Conservation (phyloP, 2,329 filamentous ascomycete species). For the Dactylellina haptotyla region DNA sequence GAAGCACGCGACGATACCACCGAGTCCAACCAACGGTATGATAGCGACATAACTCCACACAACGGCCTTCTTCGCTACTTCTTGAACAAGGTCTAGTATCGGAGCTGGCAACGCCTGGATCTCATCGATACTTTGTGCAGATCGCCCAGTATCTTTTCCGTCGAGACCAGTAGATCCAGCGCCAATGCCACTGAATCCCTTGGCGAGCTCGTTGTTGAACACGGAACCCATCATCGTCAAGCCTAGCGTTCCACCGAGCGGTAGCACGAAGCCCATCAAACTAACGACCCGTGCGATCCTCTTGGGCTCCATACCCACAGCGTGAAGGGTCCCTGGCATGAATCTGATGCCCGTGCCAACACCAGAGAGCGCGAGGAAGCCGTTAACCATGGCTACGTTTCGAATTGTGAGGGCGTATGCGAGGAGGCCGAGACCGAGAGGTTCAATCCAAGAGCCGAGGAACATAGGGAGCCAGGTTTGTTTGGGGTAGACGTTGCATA, state of each 20-base stretch:
- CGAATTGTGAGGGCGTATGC: constrained; percentile 68
- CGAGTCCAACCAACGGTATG: constrained; percentile 68
- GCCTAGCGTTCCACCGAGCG: constrained; percentile 73
- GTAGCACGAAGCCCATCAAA: constrained; percentile 69
- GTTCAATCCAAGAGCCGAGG: constrained; percentile 68
- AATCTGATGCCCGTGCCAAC: constrained; percentile 72
- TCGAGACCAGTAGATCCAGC: constrained; percentile 58
- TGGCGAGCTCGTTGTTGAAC: constrained; percentile 70
- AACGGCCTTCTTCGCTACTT: constrained; percentile 68
- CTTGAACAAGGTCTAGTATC: constrained; percentile 61
- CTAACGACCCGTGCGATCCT: constrained; percentile 70
- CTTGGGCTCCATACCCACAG: constrained; percentile 70
- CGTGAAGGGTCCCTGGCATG: constrained; percentile 73
- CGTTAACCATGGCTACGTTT: constrained; percentile 68
- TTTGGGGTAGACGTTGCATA: constrained; percentile 71
- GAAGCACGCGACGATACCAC: constrained; percentile 63
- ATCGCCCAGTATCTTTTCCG: constrained; percentile 60
- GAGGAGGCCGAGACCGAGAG: constrained; percentile 69
- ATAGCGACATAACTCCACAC: constrained; percentile 73
- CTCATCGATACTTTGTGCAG: constrained; percentile 60
- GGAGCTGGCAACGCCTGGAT: constrained; percentile 61
- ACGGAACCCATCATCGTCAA: constrained; percentile 75
- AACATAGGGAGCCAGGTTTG: constrained; percentile 72
- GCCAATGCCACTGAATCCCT: constrained; percentile 58
- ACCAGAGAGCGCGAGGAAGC: constrained; percentile 74